Evolutionary conservation across 2,329 filamentous ascomycete genomes (phyloP), one percentile per base, ranked within the genome.

Genomic region (Elsinoe australis): DNA sequence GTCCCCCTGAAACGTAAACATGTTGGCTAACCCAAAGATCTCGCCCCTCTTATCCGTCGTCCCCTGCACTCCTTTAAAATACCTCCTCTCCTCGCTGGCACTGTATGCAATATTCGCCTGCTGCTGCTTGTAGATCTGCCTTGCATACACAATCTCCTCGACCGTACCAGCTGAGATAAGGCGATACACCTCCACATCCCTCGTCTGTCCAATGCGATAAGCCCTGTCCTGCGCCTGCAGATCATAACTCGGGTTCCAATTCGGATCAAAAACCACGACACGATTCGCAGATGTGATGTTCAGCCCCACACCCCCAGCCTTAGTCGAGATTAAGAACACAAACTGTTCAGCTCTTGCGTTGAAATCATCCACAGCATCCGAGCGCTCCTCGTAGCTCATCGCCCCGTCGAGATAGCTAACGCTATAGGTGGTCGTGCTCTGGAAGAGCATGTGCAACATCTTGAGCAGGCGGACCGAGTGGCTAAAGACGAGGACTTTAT

Each of bases 261-360:
- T 92, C 0, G 92, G 92, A 62, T 96, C 92, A 39, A 96, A 82
- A 28, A 98, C 87, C 32, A 98, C 90, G 0, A 98, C 92, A 67
- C 96, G 96, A 67, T 98, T 98, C 1, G 92, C 92, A 1, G 87
- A 92, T 0, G 90, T 95, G 61, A 98, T 96, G 62, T 98, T 98
- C 21, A 98, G 72, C 0, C 92, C 92, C 0, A 95, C 85, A 3
- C 92, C 92, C 18, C 92, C 92, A 2, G 92, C 89, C 60, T 85
- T 87, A 5, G 92, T 95, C 17, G 86, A 94, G 58, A 98, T 95
- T 15, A 98, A 73, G 58, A 98, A 98, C 4, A 95, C 88, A 59
- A 98, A 98, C 59, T 92, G 87, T 3, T 73, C 75, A 0, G 87
- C 79, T 59, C 95, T 83, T 0, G 85, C 78, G 63, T 98, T 98